Conservation (phyloP, 2,329 filamentous ascomycete species). For the Colletotrichum sp. region DNA sequence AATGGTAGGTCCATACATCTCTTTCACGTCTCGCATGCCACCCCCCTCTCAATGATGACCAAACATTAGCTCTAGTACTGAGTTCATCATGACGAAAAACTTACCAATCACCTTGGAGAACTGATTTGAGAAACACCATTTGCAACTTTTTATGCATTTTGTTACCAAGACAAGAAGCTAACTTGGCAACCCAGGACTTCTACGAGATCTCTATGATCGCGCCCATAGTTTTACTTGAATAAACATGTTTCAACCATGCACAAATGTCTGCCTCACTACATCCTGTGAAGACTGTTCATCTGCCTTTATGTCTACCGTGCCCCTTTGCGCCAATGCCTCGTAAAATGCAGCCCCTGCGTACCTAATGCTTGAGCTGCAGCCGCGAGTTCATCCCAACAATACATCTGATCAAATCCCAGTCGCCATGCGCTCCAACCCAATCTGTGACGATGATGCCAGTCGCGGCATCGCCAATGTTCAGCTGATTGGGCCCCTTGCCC, state of each 20-base stretch:
- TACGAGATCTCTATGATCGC: neutral
- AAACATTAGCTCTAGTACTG: constrained; percentile 52
- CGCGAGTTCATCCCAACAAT: constrained; percentile 91
- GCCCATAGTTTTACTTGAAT: neutral
- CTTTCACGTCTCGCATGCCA: neutral
- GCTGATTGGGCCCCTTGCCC: constrained; percentile 52
- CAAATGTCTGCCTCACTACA: neutral
- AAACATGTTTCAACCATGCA: neutral
- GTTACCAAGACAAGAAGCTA: neutral
- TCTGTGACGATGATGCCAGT: constrained; percentile 93
- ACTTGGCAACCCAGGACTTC: neutral
- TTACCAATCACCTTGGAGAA: constrained; percentile 66
- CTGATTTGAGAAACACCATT: constrained; percentile 48
- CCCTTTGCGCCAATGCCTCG: neutral
- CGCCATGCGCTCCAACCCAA: constrained; percentile 84
- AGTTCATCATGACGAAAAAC: constrained; percentile 61
- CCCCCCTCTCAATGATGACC: constrained; percentile 50
- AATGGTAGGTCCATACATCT: neutral
- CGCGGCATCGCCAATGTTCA: constrained; percentile 70
- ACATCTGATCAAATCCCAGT: constrained; percentile 90
- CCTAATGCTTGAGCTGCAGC: constrained; percentile 53
- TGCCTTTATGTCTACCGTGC: neutral
- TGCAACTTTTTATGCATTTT: neutral
- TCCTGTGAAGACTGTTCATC: neutral
- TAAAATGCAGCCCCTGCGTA: neutral